Conservation (phyloP, 2,329 filamentous ascomycete genomes). For the Phialophora macrospora region DNA sequence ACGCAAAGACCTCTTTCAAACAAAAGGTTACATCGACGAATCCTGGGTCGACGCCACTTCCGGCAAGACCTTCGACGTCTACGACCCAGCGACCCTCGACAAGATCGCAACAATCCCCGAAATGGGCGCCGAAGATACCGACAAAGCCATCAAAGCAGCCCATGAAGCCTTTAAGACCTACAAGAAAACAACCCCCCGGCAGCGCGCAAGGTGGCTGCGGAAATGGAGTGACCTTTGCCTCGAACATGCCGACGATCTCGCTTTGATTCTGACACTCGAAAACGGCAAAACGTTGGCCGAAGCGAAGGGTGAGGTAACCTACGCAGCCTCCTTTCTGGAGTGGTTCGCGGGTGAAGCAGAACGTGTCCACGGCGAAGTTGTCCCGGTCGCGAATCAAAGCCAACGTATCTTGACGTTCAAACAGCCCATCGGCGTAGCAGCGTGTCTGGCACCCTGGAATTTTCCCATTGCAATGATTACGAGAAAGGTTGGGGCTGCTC, state of each 20-base stretch:
- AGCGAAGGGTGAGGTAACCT: slow-evolving; percentile 55
- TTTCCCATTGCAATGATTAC: slow-evolving; percentile 77
- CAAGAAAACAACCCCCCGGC: slow-evolving; percentile 64
- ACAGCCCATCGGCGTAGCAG: slow-evolving; percentile 83
- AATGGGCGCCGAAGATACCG: slow-evolving; percentile 76
- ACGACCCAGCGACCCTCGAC: slow-evolving; percentile 79
- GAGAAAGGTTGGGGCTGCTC: slow-evolving; percentile 45
- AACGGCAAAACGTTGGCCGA: slow-evolving; percentile 64
- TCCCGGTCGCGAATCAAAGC: slow-evolving; percentile 66
- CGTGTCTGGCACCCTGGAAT: slow-evolving; percentile 87
- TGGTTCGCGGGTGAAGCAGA: slow-evolving; percentile 61
- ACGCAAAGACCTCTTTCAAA: slow-evolving; percentile 40
- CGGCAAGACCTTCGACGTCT: slow-evolving; percentile 87
- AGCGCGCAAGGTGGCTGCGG: slow-evolving; percentile 66
- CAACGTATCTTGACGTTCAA: slow-evolving; percentile 79
- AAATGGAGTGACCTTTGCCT: slow-evolving; percentile 71
- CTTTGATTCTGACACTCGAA: slow-evolving; percentile 62
- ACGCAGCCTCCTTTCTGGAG: slow-evolving; percentile 56
- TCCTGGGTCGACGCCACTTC: slow-evolving; percentile 80
- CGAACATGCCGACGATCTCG: slow-evolving; percentile 65
- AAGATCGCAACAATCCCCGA: slow-evolving; percentile 82
- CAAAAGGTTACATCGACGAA: slow-evolving; percentile 39
- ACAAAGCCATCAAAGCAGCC: slow-evolving; percentile 80
- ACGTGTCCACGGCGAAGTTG: slow-evolving; percentile 57
- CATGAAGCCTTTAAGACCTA: slow-evolving; percentile 69